Evolutionary conservation across 768 basidiomycete species (phyloP).

Genomic region (Terana coerulea): DNA sequence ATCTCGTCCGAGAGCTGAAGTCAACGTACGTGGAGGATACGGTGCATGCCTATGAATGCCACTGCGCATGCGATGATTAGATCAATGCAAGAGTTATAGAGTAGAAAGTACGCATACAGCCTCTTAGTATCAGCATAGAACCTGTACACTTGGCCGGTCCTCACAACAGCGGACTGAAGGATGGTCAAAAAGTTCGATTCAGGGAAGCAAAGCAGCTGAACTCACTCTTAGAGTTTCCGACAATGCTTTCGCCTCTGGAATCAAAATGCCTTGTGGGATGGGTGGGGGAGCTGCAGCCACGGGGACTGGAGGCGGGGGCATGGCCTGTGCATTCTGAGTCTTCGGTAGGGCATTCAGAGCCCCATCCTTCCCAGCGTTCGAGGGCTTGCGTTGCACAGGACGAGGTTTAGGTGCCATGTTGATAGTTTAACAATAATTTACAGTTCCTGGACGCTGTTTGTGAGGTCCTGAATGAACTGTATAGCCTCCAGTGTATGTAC

Average conservation of each 20-base stretch:
- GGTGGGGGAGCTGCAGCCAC: conserved; percentile 52
- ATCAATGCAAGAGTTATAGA: not conserved
- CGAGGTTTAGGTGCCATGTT: conserved; percentile 45
- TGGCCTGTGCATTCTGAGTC: conserved; percentile 8
- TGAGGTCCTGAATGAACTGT: not conserved
- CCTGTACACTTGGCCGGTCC: conserved; percentile 65
- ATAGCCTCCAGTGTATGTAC: no score
- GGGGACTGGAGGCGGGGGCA: conserved; percentile 13
- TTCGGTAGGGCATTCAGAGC: conserved; percentile 23
- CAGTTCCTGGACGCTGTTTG: not conserved
- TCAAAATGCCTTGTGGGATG: conserved; percentile 41
- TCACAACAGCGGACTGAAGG: conserved; percentile 56
- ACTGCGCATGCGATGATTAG: conserved; percentile 22
- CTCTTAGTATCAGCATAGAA: conserved; percentile 64
- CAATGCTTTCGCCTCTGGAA: conserved; percentile 63
- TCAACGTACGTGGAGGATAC: conserved; percentile 62
- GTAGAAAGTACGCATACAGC: conserved; percentile 46
- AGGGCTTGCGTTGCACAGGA: conserved; percentile 29
- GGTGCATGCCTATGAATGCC: conserved; percentile 54
- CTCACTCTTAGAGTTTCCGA: conserved; percentile 54
- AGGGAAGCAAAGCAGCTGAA: not conserved
- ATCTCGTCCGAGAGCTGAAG: conserved; percentile 63
- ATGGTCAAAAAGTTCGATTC: not conserved
- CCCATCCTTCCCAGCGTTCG: conserved; percentile 28
- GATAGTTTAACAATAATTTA: conserved; percentile 7